Evolutionary conservation across 2,329 filamentous ascomycete genomes (phyloP).

Genomic region (Trichoderma sp.): DNA sequence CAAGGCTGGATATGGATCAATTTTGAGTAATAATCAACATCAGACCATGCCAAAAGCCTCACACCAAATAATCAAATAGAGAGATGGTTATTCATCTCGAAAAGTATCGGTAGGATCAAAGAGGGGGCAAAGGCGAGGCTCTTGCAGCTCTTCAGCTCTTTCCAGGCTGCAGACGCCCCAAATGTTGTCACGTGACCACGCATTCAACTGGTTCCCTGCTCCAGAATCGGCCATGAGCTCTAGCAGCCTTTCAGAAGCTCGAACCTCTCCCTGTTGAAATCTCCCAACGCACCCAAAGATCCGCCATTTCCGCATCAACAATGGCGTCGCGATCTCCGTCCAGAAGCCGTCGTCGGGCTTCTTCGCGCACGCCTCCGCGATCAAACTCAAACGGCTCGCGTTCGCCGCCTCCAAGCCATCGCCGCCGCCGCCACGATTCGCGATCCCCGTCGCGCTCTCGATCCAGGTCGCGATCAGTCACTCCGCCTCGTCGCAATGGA

Average conservation of each 20-base stretch:
- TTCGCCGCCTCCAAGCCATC: constrained; percentile 25
- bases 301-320: neutral
- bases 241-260: neutral
- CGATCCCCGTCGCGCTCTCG: constrained; percentile 27
- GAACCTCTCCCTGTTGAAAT: neutral
- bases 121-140: neutral
- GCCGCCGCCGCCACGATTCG: constrained; percentile 34
- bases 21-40: neutral
- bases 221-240: constrained; percentile 12
- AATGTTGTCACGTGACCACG: constrained; percentile 17
- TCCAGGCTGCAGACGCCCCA: neutral
- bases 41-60: neutral
- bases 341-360: constrained; percentile 33
- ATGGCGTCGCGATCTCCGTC: constrained; percentile 34
- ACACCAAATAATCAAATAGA: neutral
- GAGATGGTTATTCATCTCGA: neutral
- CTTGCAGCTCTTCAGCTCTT: neutral
- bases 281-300: neutral
- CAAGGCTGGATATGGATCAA: neutral
- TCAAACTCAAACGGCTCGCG: constrained; percentile 36
- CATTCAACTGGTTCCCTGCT: neutral
- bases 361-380: constrained; percentile 35
- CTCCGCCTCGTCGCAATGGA: constrained; percentile 34
- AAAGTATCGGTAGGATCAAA: neutral
- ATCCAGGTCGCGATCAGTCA: constrained; percentile 30